Base-by-base conservation (phyloP, 352 stramenopile genomes). In the Phytopythium helicoides region DNA sequence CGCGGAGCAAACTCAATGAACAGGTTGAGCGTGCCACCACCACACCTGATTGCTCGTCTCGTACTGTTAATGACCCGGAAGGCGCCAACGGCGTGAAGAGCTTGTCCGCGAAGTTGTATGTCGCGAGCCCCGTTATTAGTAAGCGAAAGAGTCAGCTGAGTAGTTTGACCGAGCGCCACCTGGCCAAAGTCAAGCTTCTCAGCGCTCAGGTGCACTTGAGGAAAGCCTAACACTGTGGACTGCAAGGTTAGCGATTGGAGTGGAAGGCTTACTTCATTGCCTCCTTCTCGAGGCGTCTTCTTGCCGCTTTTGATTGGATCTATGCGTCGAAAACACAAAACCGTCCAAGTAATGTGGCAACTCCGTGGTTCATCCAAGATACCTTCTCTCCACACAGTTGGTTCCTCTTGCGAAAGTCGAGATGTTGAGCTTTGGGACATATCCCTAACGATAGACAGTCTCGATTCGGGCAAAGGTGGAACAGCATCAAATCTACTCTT, bases 11-110 rank as follows among this genome's bases (percentile, higher is more conserved):
- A 96, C 64, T 92, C 83, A 26, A 96, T 54, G 19, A 67, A 64
- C 48, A 82, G 28, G 7, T 51, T 18, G 18, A 61, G 63, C 16
- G 53, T 56, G 3, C 65, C 77, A 1, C 58, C 68, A 10, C 52
- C 50, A 0, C 38, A 31, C 6, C 44, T n/a, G 19, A 96, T 56
- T 8, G 58, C 33, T 2, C 83, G 71, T 31, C 89, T 63, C 4
- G 81, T 33, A 36, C 58, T 81, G 31, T 92, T 92, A 36, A 96
- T 71, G 22, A 96, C 35, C 9, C 72, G 76, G 46, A 96, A 97
- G 8, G 86, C 82, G 0, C 90, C 90, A 6, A 94, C 60, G 2
- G 77, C 71, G 23, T 96, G 93, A 6, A 97, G 71, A 0, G 84
- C 68, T 18, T 76, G 59, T 57, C 71, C 68, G 8, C 57, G 56